Base-by-base conservation (phyloP, 2,329 filamentous ascomycete species). In the Claviceps purpurea region DNA sequence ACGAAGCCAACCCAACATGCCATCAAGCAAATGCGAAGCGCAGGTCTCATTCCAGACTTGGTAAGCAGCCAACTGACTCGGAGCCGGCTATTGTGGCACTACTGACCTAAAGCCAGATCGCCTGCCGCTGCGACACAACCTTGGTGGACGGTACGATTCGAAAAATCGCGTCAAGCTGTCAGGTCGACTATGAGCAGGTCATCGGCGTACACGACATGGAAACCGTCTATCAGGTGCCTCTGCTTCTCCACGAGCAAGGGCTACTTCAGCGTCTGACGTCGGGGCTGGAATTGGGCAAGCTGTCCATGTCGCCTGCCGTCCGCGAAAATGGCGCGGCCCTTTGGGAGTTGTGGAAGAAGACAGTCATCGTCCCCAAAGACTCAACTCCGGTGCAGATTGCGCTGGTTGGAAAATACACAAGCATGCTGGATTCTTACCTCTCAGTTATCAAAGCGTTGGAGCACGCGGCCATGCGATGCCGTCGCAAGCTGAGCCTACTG, bases 1-100 rank as follows among this genome's bases (percentile, higher is more conserved):
- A 97, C 90, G 10, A 97, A 97, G 73, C 93, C 93, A 0, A 98
- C 93, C 0, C 93, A 98, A 68, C 82, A 88, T 61, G 88, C 91
- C 26, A 89, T 97, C 61, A 84, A 84, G 64, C 81, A 86, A 61
- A 83, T 90, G 56, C 84, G 91, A 56, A 90, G 86, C 64, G 85
- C 87, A 56, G 89, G 89, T 64, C 70, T 88, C 51, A 79, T 75
- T 54, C 84, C 84, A 2, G 83, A 87, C 60, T 64, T 93, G 65
- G 81, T 85, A 70, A 54, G 71, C 38, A 38, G n/a, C 14, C 5
- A 18, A 2, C 34, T 30, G 18, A 8, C 8, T 34, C 8, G 30
- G 30, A 34, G 26, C 22, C 22, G 13, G 18, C 13, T 30, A 24
- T n/a, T 7, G 30, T 13, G 10, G 24, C 30, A n/a, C 18, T 2